Conservation (phyloP, 1,284 basidiomycete genomes). For the Phenoliferia sp. region DNA sequence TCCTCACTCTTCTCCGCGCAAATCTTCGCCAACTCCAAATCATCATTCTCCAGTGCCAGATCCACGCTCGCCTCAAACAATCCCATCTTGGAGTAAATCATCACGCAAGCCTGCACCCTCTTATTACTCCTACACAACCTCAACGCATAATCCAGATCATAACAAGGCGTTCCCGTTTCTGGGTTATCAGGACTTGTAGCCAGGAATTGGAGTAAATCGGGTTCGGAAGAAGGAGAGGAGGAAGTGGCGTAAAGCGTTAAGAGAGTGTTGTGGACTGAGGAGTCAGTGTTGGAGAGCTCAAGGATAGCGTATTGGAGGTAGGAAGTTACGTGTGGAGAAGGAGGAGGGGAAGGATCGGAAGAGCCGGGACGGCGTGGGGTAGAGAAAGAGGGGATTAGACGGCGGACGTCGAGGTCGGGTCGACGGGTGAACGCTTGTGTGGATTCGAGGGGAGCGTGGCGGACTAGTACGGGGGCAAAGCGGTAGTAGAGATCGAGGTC, state of each 20-base stretch:
- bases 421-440: slow-evolving; percentile 90
- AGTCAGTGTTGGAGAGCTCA: slow-evolving; percentile 68
- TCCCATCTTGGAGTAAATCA: slow-evolving; percentile 97
- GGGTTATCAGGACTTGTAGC: slow-evolving; percentile 77
- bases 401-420: slow-evolving; percentile 68
- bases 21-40: slow-evolving; percentile 84
- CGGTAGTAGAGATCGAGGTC: slow-evolving; percentile 83
- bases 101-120: slow-evolving; percentile 83
- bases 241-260: slow-evolving; percentile 73
- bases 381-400: slow-evolving; percentile 77
- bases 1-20: slow-evolving; percentile 92
- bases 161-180: slow-evolving; percentile 79
- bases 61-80: slow-evolving; percentile 95
- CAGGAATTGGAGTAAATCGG: slow-evolving; percentile 77
- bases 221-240: slow-evolving; percentile 58
- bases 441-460: slow-evolving; percentile 77
- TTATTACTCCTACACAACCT: slow-evolving; percentile 75
- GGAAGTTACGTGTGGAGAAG: slow-evolving; percentile 73
- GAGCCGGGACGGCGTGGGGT: slow-evolving; percentile 51
- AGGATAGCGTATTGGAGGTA: slow-evolving; percentile 83
- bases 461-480: slow-evolving; percentile 81
- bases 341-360: slow-evolving; percentile 46
- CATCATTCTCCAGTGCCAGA: slow-evolving; percentile 85
- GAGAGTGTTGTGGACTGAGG: slow-evolving; percentile 89
- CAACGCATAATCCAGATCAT: slow-evolving; percentile 93